Conservation (phyloP, 1,284 basidiomycete genomes). For the Termitomyces sp. region DNA sequence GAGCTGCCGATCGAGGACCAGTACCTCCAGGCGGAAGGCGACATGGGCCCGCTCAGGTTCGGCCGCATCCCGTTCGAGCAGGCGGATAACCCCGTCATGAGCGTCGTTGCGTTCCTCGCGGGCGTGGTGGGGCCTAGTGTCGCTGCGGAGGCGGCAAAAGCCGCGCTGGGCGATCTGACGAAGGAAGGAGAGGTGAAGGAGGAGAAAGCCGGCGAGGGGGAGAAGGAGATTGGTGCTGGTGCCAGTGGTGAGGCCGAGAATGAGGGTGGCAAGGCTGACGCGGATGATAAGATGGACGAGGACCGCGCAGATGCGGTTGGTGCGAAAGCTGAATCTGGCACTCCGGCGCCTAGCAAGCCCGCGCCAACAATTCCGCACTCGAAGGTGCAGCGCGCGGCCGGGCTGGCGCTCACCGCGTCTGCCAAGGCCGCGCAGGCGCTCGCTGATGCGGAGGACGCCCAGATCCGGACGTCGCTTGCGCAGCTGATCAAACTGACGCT, state of each 20-base stretch:
- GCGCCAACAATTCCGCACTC: constrained; percentile 58
- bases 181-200: constrained; percentile 29
- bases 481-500: constrained; percentile 89
- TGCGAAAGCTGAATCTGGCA: constrained; percentile 20
- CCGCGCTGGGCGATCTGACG: constrained; percentile 78
- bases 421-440: constrained; percentile 82
- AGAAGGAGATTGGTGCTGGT: constrained; percentile 25
- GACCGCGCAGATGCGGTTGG: constrained; percentile 22
- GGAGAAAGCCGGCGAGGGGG: constrained; percentile 34
- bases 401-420: constrained; percentile 84
- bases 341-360: constrained; percentile 25
- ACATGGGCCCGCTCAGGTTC: constrained; percentile 78
- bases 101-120: constrained; percentile 94
- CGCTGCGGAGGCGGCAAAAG: constrained; percentile 91
- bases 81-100: constrained; percentile 97
- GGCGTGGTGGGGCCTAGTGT: constrained; percentile 88
- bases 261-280: constrained; percentile 32
- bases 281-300: constrained; percentile 41
- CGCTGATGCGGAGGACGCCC: constrained; percentile 80
- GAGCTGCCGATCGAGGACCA: constrained; percentile 96
- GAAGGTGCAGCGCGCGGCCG: constrained; percentile 75
- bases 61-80: constrained; percentile 86
- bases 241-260: constrained; percentile 21
- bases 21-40: constrained; percentile 71
- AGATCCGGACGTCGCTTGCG: constrained; percentile 78